Percentiles rank a stretch among this genome's conserved stretches.
Evolutionary conservation across 164 flowering plant genomes (phyloP).

Genomic region (Aristolochia californica): DNA sequence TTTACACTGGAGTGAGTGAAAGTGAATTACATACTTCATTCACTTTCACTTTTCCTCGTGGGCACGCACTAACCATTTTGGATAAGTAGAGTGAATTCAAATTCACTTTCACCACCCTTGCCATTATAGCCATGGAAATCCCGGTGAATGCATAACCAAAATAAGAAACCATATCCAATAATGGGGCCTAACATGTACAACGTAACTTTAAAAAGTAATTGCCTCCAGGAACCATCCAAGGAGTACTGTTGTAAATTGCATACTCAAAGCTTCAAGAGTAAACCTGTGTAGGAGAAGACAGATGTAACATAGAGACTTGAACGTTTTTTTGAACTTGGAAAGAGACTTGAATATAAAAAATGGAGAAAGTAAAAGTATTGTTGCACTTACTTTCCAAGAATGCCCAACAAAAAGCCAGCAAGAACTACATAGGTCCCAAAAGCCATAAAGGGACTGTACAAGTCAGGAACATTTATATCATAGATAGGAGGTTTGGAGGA

Average conservation of each 20-base stretch:
- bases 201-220: slow-evolving; percentile 19
- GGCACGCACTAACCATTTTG: no score
- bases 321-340: neutral
- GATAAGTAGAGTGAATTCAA: no score
- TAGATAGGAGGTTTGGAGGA: slow-evolving; percentile 56
- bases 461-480: slow-evolving; percentile 56
- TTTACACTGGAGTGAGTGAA: no score
- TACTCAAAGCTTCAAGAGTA: slow-evolving; percentile 37
- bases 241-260: slow-evolving; percentile 28
- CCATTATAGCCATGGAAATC: slow-evolving; percentile 27
- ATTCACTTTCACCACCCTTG: no score
- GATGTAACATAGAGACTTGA: neutral
- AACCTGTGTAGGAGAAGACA: slow-evolving; percentile 22
- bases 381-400: slow-evolving; percentile 38
- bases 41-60: no score
- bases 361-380: neutral
- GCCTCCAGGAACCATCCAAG: slow-evolving; percentile 35
- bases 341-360: neutral
- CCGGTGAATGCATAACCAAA: slow-evolving; percentile 41
- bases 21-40: no score
- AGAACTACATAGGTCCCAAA: slow-evolving; percentile 52
- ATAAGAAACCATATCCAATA: slow-evolving; percentile 39
- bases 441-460: slow-evolving; percentile 56
- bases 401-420: slow-evolving; percentile 43
- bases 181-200: slow-evolving; percentile 26